Base-by-base conservation (phyloP, 2,329 filamentous ascomycete species). In the Hypoxylon sp. region DNA sequence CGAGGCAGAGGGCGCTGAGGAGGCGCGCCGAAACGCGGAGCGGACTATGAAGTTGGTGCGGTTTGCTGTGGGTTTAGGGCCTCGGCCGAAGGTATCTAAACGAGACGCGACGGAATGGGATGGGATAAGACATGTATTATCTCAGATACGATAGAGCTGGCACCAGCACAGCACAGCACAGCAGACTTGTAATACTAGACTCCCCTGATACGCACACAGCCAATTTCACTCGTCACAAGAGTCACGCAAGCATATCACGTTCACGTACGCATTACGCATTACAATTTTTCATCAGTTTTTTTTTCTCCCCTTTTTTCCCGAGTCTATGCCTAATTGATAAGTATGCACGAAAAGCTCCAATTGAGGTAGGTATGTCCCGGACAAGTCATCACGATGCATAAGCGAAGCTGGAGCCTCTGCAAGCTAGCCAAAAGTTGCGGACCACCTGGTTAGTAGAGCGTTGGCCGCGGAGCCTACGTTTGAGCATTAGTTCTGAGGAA, bases 391-490 rank as follows among this genome's bases (percentile, higher is more conserved):
- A 90, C 49, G 88, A 89, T 54, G 82, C 85, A 78, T 90, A 91
- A 7, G 88, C 82, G 78, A 90, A 91, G 73, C 82, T 88, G 0
- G 85, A 85, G 6, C 87, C 87, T 68, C 91, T 84, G 68, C 90
- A 90, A 1, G 85, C 84, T n/a, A 92, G 80, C 89, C 91, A 94
- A 76, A 94, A 94, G 31, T 92, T 90, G 65, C 88, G 86, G 2
- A 93, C 88, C 0, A 92, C 84, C 61, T 89, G 85, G 70, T 90
- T 92, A 2, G 91, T 93, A 55, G 85, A 81, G 69, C 86, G 85
- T 1, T 86, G 83, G 6, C 92, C 91, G 42, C 92, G 84, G 35
- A 93, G 81, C 75, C 89, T 91, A 63, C 1, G 48, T 64, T 64
- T 31, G 37, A 60, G 27, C 17, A 17, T 64, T 66, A 63, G 49